These are phyloP conservation scores for Ceratocystis papillata DNA, from an alignment of 2,329 filamentous ascomycete genomes.

Conservation along the genomic window DNA sequence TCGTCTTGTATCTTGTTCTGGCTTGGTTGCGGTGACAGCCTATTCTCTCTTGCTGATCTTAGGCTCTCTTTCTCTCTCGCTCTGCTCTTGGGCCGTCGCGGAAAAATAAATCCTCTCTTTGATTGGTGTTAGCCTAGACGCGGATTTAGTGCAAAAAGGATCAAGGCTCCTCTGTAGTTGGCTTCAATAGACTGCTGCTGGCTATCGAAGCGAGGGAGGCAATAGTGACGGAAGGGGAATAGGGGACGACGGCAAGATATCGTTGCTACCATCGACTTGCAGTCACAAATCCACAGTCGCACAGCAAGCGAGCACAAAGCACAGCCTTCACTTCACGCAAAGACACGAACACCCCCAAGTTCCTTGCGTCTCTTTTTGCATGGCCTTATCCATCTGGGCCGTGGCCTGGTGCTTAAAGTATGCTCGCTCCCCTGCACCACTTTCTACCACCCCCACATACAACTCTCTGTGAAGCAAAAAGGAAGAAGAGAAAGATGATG, in stretches of 20 bases:
- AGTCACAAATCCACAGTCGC: not conserved
- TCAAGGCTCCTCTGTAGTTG: not conserved
- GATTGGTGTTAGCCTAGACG: not conserved
- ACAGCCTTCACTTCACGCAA: not conserved
- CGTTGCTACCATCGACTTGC: no score
- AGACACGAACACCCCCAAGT: not conserved
- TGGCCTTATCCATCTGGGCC: not conserved
- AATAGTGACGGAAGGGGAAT: no score
- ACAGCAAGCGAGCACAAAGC: not conserved
- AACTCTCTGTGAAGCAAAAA: not conserved
- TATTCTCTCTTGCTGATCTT: not conserved
- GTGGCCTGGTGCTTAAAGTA: no score
- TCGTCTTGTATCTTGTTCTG: not conserved
- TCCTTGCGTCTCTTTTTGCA: not conserved
- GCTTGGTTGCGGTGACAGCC: not conserved
- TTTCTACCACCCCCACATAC: not conserved
- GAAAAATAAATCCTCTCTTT: slow-evolving; percentile 8
- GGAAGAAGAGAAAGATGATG: not conserved
- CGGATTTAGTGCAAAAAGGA: not conserved
- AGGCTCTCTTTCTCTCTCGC: not conserved
- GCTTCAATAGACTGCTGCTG: no score
- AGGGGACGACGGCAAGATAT: no score
- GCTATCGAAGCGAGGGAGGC: no score
- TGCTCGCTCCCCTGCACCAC: not conserved
- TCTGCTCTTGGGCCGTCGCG: slow-evolving; percentile 1